Conservation (phyloP, 2,329 filamentous ascomycete species). For the Phoma sp. region DNA sequence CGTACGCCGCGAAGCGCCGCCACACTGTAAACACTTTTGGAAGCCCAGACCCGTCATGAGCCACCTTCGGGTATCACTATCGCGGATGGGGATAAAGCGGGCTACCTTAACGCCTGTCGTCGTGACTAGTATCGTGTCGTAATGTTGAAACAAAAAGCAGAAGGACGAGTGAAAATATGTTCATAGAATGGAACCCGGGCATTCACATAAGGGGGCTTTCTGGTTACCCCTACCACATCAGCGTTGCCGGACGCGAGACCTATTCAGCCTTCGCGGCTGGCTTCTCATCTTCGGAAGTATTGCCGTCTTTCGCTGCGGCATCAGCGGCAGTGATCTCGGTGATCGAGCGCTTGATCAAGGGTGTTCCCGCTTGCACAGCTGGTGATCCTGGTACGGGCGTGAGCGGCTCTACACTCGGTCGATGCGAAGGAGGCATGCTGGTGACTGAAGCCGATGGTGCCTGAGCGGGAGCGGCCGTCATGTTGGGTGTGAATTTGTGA, state of each 20-base stretch:
- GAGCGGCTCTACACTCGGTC: slow-evolving; percentile 46
- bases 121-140: slow-evolving; percentile 9
- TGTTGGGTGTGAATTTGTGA: slow-evolving; percentile 38
- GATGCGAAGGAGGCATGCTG: slow-evolving; percentile 24
- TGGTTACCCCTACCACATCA: neutral
- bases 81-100: slow-evolving; percentile 13
- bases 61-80: slow-evolving; percentile 19
- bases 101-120: slow-evolving; percentile 14
- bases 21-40: slow-evolving; percentile 11
- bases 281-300: slow-evolving; percentile 9
- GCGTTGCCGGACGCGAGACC: neutral
- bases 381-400: slow-evolving; percentile 46
- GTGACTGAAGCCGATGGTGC: slow-evolving; percentile 14
- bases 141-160: slow-evolving; percentile 1
- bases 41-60: slow-evolving; percentile 7
- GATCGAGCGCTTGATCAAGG: slow-evolving; percentile 23
- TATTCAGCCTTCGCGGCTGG: slow-evolving; percentile 15
- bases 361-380: slow-evolving; percentile 35
- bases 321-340: slow-evolving; percentile 24
- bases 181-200: slow-evolving; percentile 5
- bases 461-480: slow-evolving; percentile 26
- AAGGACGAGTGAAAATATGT: slow-evolving; percentile 6
- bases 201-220: neutral
- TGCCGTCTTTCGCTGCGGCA: slow-evolving; percentile 15
- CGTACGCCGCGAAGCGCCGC: neutral